Evolutionary conservation across 2,329 filamentous ascomycete genomes (phyloP), one percentile per base, ranked within the genome.

Genomic region (Paraphoma chrysanthemicola): DNA sequence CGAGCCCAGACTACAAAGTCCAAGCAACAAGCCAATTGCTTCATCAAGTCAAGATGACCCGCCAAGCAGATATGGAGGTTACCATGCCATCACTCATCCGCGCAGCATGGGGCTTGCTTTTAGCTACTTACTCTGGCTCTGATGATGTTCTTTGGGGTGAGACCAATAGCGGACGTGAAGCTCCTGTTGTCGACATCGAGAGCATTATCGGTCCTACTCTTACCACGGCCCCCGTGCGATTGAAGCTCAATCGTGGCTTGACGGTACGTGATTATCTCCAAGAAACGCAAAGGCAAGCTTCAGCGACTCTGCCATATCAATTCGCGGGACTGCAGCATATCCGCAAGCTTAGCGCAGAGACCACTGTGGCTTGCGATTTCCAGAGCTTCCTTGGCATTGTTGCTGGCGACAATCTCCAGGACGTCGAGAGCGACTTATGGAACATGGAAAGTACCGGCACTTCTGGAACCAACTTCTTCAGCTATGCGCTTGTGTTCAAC

Each of bases 121-220:
- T 83, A 6, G 72, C 78, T 39, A 77, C 75, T 44, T 82, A 82
- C 59, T 79, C 80, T n/a, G 77, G 75, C 1, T 77, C 77, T 14
- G 75, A 81, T 47, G 79, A 83, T 60, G 78, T 83, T 7, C 73
- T 79, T 23, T 84, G 83, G 67, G 82, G 80, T 0, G 79, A 78
- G 56, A 78, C 74, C 1, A 64, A 75, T 14, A 74, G 72, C 7
- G 73, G 77, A 0, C 66, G 76, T 1, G 74, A 79, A 28, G 65
- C 70, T 9, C 65, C 73, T 10, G 65, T 79, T 23, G 36, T 59
- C 11, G 73, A 72, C 3, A 74, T 80, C 29, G 69, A 74, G 41
- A 63, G 74, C 30, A 77, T 81, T n/a, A 67, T 77, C 33, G 79
- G 78, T 5, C 76, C 78, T 4, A 73, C 76, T 0, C 69, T 80